Percentiles rank a stretch among this genome's conserved stretches.
phyloP scores from a whole-genome alignment of 805 yeast genomes.

The Diddensiella santjacobensis region DNA sequence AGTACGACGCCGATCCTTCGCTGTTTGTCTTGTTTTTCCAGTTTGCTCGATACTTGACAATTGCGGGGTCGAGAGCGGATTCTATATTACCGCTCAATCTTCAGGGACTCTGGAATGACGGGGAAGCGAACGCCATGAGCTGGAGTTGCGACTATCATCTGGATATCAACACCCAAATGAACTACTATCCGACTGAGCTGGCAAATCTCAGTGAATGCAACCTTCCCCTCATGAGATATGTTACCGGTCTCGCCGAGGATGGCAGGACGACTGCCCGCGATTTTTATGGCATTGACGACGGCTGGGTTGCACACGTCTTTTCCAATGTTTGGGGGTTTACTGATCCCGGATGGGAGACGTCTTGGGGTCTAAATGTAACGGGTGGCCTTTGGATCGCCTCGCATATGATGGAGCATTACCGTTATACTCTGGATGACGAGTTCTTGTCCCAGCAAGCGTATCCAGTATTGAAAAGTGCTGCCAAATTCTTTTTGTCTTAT shows the following conservation, averaged over 20 bases:
- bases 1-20: conserved; percentile 4
- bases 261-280: conserved; percentile 10
- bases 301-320: conserved; percentile 17
- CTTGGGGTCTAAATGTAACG: conserved; percentile 16
- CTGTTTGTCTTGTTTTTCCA: conserved; percentile 7
- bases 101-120: conserved; percentile 18
- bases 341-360: conserved; percentile 15
- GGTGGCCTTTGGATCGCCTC: conserved; percentile 12
- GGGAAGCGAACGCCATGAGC: conserved; percentile 10
- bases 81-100: conserved; percentile 12
- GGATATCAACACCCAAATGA: conserved; percentile 17
- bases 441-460: conserved; percentile 8
- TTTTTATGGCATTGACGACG: conserved; percentile 12
- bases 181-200: conserved; percentile 14
- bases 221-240: conserved; percentile 6
- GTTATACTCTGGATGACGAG: conserved; percentile 4
- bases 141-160: conserved; percentile 18
- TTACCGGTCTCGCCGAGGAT: conserved; percentile 5
- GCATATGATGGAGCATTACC: conserved; percentile 12
- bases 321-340: conserved; percentile 15
- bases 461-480: conserved; percentile 10
- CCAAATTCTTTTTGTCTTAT: conserved; percentile 8
- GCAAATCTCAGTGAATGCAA: conserved; percentile 11
- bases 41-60: conserved; percentile 12
- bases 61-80: conserved; percentile 11